These are phyloP conservation scores for Juglanconis sp. DNA, from an alignment of 2,329 filamentous ascomycete genomes.

Conservation along the genomic window DNA sequence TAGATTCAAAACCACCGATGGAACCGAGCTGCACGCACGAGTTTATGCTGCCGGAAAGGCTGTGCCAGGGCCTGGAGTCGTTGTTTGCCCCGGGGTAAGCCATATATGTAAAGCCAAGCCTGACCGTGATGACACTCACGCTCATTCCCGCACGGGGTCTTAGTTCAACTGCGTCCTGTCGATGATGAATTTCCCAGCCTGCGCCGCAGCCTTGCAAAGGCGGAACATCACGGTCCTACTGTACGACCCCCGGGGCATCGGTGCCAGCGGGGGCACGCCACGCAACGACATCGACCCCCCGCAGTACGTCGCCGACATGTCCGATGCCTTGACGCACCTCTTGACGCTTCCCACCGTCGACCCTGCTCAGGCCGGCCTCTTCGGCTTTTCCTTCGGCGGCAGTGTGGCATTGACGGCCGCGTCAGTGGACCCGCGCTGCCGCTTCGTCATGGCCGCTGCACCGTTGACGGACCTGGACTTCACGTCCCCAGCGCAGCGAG, in stretches of 20 bases:
- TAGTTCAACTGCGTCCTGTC: not conserved
- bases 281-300: slow-evolving; percentile 31
- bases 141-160: no score
- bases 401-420: slow-evolving; percentile 26
- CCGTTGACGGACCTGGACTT: not conserved
- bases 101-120: no score
- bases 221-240: slow-evolving; percentile 26
- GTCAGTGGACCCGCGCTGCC: slow-evolving; percentile 30
- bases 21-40: no score
- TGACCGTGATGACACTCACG: no score
- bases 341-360: slow-evolving; percentile 26
- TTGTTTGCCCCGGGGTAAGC: no score
- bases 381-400: slow-evolving; percentile 34
- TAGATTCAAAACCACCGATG: no score
- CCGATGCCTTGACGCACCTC: slow-evolving; percentile 35
- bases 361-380: slow-evolving; percentile 29
- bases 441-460: slow-evolving; percentile 22
- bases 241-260: slow-evolving; percentile 32
- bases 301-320: slow-evolving; percentile 31
- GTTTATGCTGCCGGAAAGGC: no score
- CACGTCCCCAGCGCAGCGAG: not conserved
- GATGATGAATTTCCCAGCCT: not conserved
- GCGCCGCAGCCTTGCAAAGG: slow-evolving; percentile 19
- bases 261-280: slow-evolving; percentile 31
- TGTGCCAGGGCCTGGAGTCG: no score